Evolutionary conservation across 768 basidiomycete genomes (phyloP), one percentile per base, ranked within the genome.

Genomic region (Leccinum uliginosum): DNA sequence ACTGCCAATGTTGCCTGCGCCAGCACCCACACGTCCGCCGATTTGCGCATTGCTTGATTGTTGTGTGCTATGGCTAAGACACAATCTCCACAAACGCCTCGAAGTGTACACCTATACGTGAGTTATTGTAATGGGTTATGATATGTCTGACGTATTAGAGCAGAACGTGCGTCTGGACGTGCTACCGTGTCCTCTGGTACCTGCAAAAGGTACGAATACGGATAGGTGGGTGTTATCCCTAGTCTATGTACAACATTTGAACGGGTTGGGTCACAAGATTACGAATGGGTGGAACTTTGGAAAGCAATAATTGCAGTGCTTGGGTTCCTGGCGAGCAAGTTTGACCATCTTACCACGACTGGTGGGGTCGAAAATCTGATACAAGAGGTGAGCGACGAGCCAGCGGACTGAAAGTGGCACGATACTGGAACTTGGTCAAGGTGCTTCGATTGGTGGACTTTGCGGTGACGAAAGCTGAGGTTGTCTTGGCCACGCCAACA

Each of bases 261-360:
- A 58, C n/a, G 30, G 10, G 38, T 19, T 40, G 24, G 26, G 17
- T 35, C 19, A 7, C 54, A 19, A 88, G 86, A 82, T 9, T 88
- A 88, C 61, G 73, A 82, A 44, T 89, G 87, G 86, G 73, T 76
- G 56, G 83, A 84, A 50, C 63, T 87, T 12, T 89, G 86, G 87
- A 74, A 70, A 51, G 78, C 83, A 6, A 61, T 86, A 11, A 61
- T 86, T 24, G 78, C 76, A 3, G 62, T 88, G 3, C 70, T 88
- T 12, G 76, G 70, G 24, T 88, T 88, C 62, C 56, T 86, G 15
- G 73, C 79, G 10, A 77, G 71, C n/a, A 85, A 81, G 67, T 50
- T 82, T 29, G 82, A 82, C 6, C 78, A 70, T 43, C 67, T 86
- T n/a, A 65, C 72, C 7, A 79, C 80, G 9, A 80, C 79, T 0